Conservation (phyloP, 2,329 filamentous ascomycete genomes). For the Blastomyces parvus region DNA sequence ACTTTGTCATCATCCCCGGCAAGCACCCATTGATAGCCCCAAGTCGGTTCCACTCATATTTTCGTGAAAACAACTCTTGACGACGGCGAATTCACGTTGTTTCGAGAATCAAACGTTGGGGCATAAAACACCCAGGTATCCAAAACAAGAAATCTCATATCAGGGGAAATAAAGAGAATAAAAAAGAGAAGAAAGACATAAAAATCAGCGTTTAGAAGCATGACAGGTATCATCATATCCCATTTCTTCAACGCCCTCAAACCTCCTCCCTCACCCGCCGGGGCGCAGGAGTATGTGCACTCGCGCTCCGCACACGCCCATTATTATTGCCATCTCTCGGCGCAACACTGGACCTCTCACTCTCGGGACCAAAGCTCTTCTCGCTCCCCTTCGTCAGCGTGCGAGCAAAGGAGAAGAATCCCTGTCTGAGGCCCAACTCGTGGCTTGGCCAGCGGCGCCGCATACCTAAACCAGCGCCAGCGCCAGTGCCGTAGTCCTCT, state of each 20-base stretch:
- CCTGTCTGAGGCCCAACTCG: conserved; percentile 23
- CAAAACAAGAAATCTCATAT: not conserved
- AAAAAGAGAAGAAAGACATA: not conserved
- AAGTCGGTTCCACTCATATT: not conserved
- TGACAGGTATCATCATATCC: not conserved
- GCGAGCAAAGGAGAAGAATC: conserved; percentile 26
- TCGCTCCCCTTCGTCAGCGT: conserved; percentile 23
- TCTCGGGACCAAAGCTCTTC: conserved; percentile 17
- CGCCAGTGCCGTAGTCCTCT: conserved; percentile 23
- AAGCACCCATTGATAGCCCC: not conserved
- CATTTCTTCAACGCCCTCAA: not conserved
- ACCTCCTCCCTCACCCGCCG: conserved; percentile 8
- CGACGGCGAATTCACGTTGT: not conserved
- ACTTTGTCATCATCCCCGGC: not conserved
- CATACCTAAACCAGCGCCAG: conserved; percentile 16
- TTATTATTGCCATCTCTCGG: not conserved
- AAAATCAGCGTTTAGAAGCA: not conserved
- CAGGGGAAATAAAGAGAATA: not conserved
- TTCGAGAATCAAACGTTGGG: not conserved
- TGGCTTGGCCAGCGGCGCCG: conserved; percentile 18
- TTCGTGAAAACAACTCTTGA: not conserved
- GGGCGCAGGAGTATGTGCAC: not conserved
- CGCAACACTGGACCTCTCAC: conserved; percentile 7
- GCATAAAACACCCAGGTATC: not conserved
- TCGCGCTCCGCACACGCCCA: not conserved